Base-by-base conservation (phyloP, 129 eudicot genomes). In the Helianthus annuus region DNA sequence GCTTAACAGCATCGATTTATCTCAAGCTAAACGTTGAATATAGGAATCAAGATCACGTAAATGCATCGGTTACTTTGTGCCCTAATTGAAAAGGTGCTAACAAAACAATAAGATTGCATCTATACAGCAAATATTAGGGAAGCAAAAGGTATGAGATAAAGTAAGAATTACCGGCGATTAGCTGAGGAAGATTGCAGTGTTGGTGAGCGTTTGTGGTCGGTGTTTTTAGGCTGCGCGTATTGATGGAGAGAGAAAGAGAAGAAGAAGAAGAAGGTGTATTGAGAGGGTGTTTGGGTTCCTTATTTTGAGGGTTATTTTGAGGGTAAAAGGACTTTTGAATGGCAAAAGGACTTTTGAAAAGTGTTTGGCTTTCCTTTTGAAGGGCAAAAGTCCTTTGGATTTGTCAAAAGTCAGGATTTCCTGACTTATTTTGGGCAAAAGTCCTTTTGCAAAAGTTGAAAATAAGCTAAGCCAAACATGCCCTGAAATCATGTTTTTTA, bases 11-110 rank as follows among this genome's bases (percentile, higher is more conserved):
- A 46, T 16, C 75, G 55, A 59, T n/a, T 69, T 60, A 64, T 49
- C 7, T 69, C 48, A 11, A 70, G 42, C 29, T 63, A 44, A 77
- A 49, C 32, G 59, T 36, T 68, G 48, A 48, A 69, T 38, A 27
- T 42, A 77, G 17, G 15, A 17, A 39, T 53, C 66, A 63, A 45
- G 17, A 75, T 75, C 66, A 65, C 10, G 53, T 24, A 75, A 66
- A 52, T 19, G 42, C 1, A 66, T 46, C 45, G 10, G 52, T 51
- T 63, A 40, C 12, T 3, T 14, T 32, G 56, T 64, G 68, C 68
- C 82, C 77, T 71, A 78, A 71, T 32, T 69, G 55, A 54, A 70
- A 10, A 27, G 40, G 48, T 77, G 76, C 71, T 68, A 57, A 46
- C 15, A 48, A 34, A 48, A 19, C 2, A 48, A 68, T 39, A 69